Evolutionary conservation across 495 filamentous ascomycete genomes (phyloP).

Genomic region (Cenococcum geophilum): DNA sequence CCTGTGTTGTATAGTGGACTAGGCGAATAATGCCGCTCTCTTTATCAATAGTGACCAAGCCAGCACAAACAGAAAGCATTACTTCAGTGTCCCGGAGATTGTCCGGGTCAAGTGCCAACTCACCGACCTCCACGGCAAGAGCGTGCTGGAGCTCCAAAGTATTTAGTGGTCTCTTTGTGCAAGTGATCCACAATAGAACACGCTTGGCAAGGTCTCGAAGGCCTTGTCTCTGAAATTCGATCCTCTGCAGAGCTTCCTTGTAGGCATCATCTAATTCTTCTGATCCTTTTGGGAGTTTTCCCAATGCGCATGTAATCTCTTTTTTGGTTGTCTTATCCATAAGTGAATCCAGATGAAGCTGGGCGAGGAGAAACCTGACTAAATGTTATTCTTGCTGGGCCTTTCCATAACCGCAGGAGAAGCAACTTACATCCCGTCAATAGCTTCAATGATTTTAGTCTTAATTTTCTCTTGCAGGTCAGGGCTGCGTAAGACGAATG

Average conservation of each 20-base stretch:
- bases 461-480: slow-evolving; percentile 36
- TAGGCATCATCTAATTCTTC: slow-evolving; percentile 37
- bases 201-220: slow-evolving; percentile 34
- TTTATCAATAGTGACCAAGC: slow-evolving; percentile 46
- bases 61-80: slow-evolving; percentile 46
- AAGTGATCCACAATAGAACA: slow-evolving; percentile 15
- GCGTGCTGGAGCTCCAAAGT: slow-evolving; percentile 46
- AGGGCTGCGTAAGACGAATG: slow-evolving; percentile 18
- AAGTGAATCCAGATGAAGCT: slow-evolving; percentile 11
- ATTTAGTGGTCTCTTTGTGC: slow-evolving; percentile 39
- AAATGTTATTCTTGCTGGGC: neutral
- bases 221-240: slow-evolving; percentile 35
- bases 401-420: neutral
- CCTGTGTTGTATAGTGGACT: slow-evolving; percentile 40
- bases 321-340: neutral
- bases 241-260: slow-evolving; percentile 40
- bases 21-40: slow-evolving; percentile 45
- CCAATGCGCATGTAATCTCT: neutral
- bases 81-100: slow-evolving; percentile 39
- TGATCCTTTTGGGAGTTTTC: neutral
- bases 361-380: slow-evolving; percentile 17
- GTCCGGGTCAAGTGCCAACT: slow-evolving; percentile 37
- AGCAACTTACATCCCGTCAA: slow-evolving; percentile 43
- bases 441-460: slow-evolving; percentile 30
- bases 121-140: slow-evolving; percentile 37